A percentile compares a stretch with the other conserved stretches of the same genome.
phyloP scores from a whole-genome alignment of 2,329 filamentous ascomycete species.

The Sporothrix schenckii region DNA sequence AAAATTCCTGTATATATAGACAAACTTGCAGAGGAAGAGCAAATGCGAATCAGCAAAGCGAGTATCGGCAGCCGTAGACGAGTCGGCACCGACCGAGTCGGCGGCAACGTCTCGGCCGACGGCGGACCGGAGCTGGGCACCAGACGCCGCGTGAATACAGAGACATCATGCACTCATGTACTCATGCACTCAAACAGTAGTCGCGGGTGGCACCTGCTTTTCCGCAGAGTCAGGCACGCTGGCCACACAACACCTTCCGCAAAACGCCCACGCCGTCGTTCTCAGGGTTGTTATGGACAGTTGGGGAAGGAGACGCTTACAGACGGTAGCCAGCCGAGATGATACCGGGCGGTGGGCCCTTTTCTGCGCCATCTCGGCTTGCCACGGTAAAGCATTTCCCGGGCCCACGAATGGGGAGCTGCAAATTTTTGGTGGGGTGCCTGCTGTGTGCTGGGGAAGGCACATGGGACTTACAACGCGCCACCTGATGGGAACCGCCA shows the following conservation, averaged over 20 bases:
- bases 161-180: neutral
- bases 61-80: constrained; percentile 26
- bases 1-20: no score
- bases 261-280: neutral
- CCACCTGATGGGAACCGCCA: no score
- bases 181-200: no score
- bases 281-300: constrained; percentile 5
- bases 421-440: constrained; percentile 24
- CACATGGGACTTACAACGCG: no score
- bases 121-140: constrained; percentile 6
- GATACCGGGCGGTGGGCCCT: constrained; percentile 25
- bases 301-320: constrained; percentile 15
- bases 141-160: neutral
- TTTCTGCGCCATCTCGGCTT: constrained; percentile 26
- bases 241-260: constrained; percentile 18
- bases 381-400: constrained; percentile 33
- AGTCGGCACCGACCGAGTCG: constrained; percentile 26
- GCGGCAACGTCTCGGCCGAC: constrained; percentile 30
- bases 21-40: neutral
- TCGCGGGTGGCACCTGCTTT: neutral
- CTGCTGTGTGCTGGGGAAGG: neutral
- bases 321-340: constrained; percentile 27
- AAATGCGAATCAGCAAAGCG: neutral
- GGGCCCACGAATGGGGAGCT: constrained; percentile 16
- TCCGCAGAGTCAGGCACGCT: constrained; percentile 6